A percentile compares a stretch with the other conserved stretches of the same genome.
Evolutionary conservation across 345 rosid genomes (phyloP).

Genomic region (Sonneratia caseolaris): DNA sequence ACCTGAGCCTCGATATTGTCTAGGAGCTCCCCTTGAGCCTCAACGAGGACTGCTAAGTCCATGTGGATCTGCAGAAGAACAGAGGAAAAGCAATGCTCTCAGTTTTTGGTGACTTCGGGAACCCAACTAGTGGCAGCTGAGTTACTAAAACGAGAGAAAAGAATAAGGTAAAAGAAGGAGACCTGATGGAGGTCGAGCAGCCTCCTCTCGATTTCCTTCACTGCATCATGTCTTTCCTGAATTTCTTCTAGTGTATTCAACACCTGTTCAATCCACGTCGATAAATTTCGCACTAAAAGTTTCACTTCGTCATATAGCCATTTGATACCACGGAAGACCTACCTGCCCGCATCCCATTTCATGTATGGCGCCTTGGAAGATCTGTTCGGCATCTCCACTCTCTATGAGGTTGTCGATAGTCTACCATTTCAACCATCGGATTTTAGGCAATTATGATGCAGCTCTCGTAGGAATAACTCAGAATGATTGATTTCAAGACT

Average conservation of each 20-base stretch:
- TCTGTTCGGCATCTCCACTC: slow-evolving; percentile 92
- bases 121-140: neutral
- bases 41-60: slow-evolving; percentile 66
- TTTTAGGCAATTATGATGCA: slow-evolving; percentile 16
- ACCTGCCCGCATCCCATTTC: slow-evolving; percentile 96
- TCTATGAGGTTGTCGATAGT: slow-evolving; percentile 80
- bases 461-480: slow-evolving; percentile 8
- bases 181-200: slow-evolving; percentile 92
- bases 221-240: slow-evolving; percentile 94
- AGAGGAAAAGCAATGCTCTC: neutral
- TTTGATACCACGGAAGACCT: neutral
- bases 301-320: neutral
- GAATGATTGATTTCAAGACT: slow-evolving; percentile 6
- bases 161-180: slow-evolving; percentile 1
- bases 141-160: neutral
- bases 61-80: slow-evolving; percentile 39
- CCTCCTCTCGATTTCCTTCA: slow-evolving; percentile 75
- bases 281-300: neutral
- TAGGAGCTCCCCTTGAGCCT: slow-evolving; percentile 62
- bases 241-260: slow-evolving; percentile 79
- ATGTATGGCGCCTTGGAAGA: slow-evolving; percentile 83
- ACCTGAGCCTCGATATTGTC: slow-evolving; percentile 74
- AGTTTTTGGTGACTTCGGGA: neutral
- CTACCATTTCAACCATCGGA: slow-evolving; percentile 20
- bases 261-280: slow-evolving; percentile 31